These are phyloP conservation scores for Peronospora destructor DNA, from an alignment of 352 stramenopile species.

Conservation along the genomic window DNA sequence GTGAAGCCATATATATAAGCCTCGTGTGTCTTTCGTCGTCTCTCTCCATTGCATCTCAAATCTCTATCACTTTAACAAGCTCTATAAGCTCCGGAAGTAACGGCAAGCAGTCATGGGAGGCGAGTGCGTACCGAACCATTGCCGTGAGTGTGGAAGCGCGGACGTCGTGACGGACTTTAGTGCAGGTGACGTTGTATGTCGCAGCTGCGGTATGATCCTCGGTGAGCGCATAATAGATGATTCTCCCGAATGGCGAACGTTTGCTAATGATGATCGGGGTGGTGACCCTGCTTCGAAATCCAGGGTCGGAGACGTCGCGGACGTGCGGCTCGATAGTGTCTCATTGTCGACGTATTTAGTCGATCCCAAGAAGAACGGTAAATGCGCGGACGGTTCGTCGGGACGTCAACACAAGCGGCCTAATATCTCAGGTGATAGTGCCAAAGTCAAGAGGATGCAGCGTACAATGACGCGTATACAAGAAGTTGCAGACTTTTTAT, in stretches of 20 bases:
- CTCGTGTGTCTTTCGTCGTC: neutral
- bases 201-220: slow-evolving; percentile 76
- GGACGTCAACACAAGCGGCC: slow-evolving; percentile 43
- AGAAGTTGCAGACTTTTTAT: slow-evolving; percentile 54
- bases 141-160: slow-evolving; percentile 55
- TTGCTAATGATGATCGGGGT: slow-evolving; percentile 83
- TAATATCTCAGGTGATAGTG: slow-evolving; percentile 51
- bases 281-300: slow-evolving; percentile 73
- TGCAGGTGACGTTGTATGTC: slow-evolving; percentile 76
- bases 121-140: slow-evolving; percentile 58
- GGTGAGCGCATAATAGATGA: slow-evolving; percentile 86
- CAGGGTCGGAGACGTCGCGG: slow-evolving; percentile 63
- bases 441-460: slow-evolving; percentile 60
- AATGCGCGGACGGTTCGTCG: slow-evolving; percentile 17
- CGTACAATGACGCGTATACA: slow-evolving; percentile 60
- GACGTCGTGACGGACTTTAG: slow-evolving; percentile 79
- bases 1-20: no score
- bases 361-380: slow-evolving; percentile 36
- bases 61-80: neutral
- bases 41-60: slow-evolving; percentile 7
- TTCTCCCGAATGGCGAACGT: slow-evolving; percentile 80
- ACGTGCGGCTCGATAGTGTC: slow-evolving; percentile 50
- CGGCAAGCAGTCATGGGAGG: slow-evolving; percentile 33
- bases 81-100: slow-evolving; percentile 1
- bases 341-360: slow-evolving; percentile 70